Evolutionary conservation across 805 yeast species (phyloP), one percentile per base, ranked within the genome.

Genomic region (Candida verbasci): DNA sequence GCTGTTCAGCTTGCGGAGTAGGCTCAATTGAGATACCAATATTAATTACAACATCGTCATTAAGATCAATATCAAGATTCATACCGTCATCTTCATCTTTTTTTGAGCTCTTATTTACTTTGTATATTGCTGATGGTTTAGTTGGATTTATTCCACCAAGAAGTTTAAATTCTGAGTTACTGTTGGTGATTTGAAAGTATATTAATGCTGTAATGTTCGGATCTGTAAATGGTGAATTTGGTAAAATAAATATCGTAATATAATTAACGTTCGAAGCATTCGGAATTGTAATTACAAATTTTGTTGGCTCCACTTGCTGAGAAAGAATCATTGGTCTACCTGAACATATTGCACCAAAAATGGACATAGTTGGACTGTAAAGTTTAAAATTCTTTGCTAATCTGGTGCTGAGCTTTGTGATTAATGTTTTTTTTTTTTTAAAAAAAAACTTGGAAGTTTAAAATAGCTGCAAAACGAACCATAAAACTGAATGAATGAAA

Each of bases 21-120:
- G 95, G 84, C 53, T 91, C 98, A 10, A 91, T 80, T 3, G 96
- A 86, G n/a, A 93, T 85, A 0, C 98, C 98, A 4, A 91, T 78
- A 44, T 54, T 70, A 46, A 53, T 58, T 3, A 51, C 45, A 14
- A 50, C 42, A 1, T 43, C 41, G 37, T 68, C 65, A 41, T 53
- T 62, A 14, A 38, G 41, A 14, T 53, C 53, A 9, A 57, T 61
- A 30, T 49, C 49, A 2, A 44, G 52, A 34, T 64, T 68, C 7
- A 55, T 50, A 12, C 45, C 58, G 42, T 58, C 52, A 20, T 61
- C 72, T 31, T 69, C 81, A 41, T 73, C 58, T 6, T 3, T 4
- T 11, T 31, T 23, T 8, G 17, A 15, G 4, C 9, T 11, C 17
- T 68, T 70, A 53, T 80, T 86, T 40, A 91, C 74, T 52, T 82